phyloP scores from a whole-genome alignment of 2,329 filamentous ascomycete species.

The Myriosclerotinia curreyana region DNA sequence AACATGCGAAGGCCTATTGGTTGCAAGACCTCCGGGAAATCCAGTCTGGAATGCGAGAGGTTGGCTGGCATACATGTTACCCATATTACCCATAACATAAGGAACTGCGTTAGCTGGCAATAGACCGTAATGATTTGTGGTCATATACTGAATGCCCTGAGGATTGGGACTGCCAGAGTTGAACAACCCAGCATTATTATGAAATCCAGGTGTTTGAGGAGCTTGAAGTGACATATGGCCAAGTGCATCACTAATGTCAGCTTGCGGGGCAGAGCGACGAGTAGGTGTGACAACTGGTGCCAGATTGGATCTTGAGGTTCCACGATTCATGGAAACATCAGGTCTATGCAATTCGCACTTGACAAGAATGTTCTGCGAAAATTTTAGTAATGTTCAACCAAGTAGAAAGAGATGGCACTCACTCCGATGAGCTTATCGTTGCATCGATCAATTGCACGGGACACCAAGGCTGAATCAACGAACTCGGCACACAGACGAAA shows the following conservation, averaged over 20 bases:
- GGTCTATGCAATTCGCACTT: constrained; percentile 23
- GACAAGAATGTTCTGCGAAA: constrained; percentile 22
- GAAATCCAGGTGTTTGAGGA: constrained; percentile 20
- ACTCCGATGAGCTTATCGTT: constrained; percentile 39
- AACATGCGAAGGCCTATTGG: constrained; percentile 10
- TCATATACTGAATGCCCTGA: constrained; percentile 21
- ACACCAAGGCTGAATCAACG: constrained; percentile 48
- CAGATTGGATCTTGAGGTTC: constrained; percentile 1
- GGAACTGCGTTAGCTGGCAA: constrained; percentile 16
- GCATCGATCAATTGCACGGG: constrained; percentile 43
- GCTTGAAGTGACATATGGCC: constrained; percentile 21
- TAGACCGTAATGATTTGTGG: constrained; percentile 14
- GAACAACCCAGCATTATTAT: constrained; percentile 4
- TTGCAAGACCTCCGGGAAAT: constrained; percentile 5
- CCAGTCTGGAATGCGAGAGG: constrained; percentile 13
- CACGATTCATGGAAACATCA: constrained; percentile 19
- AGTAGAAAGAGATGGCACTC: background rate
- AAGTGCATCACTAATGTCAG: constrained; percentile 19
- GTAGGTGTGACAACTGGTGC: constrained; percentile 22
- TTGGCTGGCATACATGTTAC: constrained; percentile 22
- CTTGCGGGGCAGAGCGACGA: constrained; percentile 15
- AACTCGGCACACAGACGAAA: constrained; percentile 54
- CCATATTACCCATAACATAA: constrained; percentile 13
- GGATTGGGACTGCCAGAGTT: constrained; percentile 20
- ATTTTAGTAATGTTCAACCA: background rate